Percentiles rank a stretch among this genome's conserved stretches.
phyloP scores from a whole-genome alignment of 2,329 filamentous ascomycete species.

The Fusarium humuli region DNA sequence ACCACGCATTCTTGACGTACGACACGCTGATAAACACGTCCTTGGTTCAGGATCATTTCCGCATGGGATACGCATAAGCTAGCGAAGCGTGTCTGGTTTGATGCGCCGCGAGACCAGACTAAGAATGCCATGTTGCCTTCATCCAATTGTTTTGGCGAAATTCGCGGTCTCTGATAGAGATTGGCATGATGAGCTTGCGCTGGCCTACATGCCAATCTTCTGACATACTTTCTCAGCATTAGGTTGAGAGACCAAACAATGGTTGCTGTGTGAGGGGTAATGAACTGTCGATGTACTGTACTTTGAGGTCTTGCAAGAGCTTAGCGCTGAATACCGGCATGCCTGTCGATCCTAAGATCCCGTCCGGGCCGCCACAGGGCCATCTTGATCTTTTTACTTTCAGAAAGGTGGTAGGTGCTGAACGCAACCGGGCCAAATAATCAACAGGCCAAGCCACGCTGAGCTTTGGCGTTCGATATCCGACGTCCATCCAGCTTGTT shows the following conservation, averaged over 20 bases:
- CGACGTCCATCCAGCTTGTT: not conserved
- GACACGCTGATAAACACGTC: slow-evolving; percentile 1
- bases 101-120: not conserved
- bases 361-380: slow-evolving; percentile 42
- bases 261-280: not conserved
- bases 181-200: not conserved
- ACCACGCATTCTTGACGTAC: not conserved
- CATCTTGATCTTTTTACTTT: slow-evolving; percentile 13
- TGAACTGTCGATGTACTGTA: not conserved
- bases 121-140: slow-evolving; percentile 5
- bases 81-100: slow-evolving; percentile 10
- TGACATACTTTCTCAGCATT: not conserved
- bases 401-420: not conserved
- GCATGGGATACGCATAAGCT: not conserved
- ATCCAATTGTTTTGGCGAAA: not conserved
- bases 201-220: not conserved
- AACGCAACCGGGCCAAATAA: not conserved
- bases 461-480: not conserved
- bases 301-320: slow-evolving; percentile 10
- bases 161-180: not conserved
- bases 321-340: slow-evolving; percentile 41
- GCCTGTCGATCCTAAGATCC: slow-evolving; percentile 44
- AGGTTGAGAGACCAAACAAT: not conserved
- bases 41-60: slow-evolving; percentile 10
- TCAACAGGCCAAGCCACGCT: slow-evolving; percentile 1